These are phyloP conservation scores for Penicillium steckii DNA, from an alignment of 495 filamentous ascomycete genomes.

Conservation along the genomic window DNA sequence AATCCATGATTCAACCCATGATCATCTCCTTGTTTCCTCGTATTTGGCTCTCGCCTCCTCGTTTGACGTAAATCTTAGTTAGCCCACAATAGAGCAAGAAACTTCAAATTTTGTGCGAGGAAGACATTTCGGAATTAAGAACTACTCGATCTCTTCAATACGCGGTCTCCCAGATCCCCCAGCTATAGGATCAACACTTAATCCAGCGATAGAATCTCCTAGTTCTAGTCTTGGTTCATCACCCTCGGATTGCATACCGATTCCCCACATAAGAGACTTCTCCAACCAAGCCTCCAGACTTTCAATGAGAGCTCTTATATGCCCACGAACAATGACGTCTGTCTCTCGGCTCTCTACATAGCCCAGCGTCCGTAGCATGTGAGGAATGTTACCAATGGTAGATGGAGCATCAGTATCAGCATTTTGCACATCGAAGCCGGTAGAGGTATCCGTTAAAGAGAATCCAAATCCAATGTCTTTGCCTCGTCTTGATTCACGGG, in stretches of 20 bases:
- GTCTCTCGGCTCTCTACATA: constrained; percentile 68
- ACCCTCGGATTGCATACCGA: constrained; percentile 20
- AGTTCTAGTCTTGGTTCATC: constrained; percentile 29
- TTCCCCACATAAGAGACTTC: constrained; percentile 49
- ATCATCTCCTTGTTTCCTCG: too few species aligned
- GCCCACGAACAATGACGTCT: constrained; percentile 71
- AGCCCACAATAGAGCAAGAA: too few species aligned
- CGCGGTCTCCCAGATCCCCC: constrained; percentile 29
- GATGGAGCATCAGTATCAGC: constrained; percentile 10
- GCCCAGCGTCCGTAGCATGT: constrained; percentile 59
- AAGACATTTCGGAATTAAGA: background rate
- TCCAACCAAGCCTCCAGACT: constrained; percentile 70
- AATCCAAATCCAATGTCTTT: constrained; percentile 60
- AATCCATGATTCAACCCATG: too few species aligned
- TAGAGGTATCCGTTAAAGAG: constrained; percentile 37
- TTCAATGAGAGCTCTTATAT: constrained; percentile 69
- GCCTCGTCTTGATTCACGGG: constrained; percentile 44
- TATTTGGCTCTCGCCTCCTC: too few species aligned
- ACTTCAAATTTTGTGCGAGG: too few species aligned
- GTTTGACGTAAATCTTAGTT: too few species aligned
- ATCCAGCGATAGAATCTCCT: constrained; percentile 40
- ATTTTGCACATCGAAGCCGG: background rate
- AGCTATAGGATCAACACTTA: constrained; percentile 36
- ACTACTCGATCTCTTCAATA: constrained; percentile 56
- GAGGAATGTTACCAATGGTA: constrained; percentile 53